Evolutionary conservation across 805 yeast genomes (phyloP).

Genomic region (Lipomyces spencermartinsiae): DNA sequence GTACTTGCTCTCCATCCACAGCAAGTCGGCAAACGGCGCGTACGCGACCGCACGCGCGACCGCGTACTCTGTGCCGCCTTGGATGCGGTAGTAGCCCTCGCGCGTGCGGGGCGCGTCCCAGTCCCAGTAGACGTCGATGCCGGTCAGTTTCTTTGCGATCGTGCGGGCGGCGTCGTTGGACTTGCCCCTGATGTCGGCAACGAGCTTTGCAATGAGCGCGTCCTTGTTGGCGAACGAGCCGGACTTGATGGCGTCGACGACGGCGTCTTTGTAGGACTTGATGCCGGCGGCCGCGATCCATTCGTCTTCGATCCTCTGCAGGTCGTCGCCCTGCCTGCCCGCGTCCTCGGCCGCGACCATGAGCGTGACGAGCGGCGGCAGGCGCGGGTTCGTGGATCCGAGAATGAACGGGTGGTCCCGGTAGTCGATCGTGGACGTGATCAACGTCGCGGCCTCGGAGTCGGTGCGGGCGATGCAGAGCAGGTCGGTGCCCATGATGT

Average conservation of each 20-base stretch:
- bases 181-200: conserved; percentile 59
- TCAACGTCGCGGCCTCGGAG: conserved; percentile 95
- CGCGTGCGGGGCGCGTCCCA: conserved; percentile 96
- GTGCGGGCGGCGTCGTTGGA: conserved; percentile 81
- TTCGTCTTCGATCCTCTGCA: conserved; percentile 75
- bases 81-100: conserved; percentile 96
- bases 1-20: conserved; percentile 97
- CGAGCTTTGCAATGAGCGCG: conserved; percentile 66
- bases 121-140: conserved; percentile 84
- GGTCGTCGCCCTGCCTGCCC: conserved; percentile 74
- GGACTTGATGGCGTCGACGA: conserved; percentile 75
- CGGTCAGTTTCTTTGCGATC: conserved; percentile 75
- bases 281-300: conserved; percentile 86
- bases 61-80: conserved; percentile 97
- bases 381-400: conserved; percentile 87
- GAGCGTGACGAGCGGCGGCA: conserved; percentile 74
- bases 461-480: conserved; percentile 94
- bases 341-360: conserved; percentile 80
- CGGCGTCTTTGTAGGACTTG: conserved; percentile 90
- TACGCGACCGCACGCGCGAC: conserved; percentile 94
- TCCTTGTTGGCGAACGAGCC: conserved; percentile 66
- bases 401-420: conserved; percentile 92
- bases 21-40: conserved; percentile 92
- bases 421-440: conserved; percentile 91
- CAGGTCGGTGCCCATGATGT: conserved; percentile 85